These are phyloP conservation scores for Euphorbia schlechtendalii DNA, from an alignment of 441 rosid genomes.

Conservation along the genomic window DNA sequence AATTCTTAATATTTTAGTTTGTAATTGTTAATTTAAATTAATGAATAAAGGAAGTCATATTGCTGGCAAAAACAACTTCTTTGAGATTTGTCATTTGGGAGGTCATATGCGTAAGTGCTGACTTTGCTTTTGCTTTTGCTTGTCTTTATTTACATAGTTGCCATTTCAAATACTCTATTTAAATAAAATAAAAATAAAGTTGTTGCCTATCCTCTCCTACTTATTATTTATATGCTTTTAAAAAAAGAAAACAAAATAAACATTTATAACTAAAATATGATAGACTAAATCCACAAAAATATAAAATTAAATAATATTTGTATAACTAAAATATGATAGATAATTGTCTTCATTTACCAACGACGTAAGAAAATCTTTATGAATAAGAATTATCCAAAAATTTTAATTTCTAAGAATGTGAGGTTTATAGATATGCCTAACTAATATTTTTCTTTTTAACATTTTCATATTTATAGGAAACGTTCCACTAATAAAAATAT, in stretches of 20 bases:
- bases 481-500: too few species aligned
- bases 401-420: too few species aligned
- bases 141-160: conserved; percentile 6
- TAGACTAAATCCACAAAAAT: not conserved
- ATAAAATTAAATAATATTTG: too few species aligned
- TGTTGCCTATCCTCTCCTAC: not conserved
- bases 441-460: not conserved
- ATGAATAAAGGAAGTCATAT: not conserved
- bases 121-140: not conserved
- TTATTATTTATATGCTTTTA: not conserved
- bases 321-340: not conserved
- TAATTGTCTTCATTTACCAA: not conserved
- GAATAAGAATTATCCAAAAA: too few species aligned
- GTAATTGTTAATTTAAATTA: too few species aligned
- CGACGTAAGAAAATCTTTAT: not conserved
- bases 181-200: not conserved
- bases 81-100: not conserved
- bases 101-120: conserved; percentile 10
- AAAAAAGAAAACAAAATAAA: too few species aligned
- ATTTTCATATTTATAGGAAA: not conserved
- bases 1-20: too few species aligned
- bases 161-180: not conserved
- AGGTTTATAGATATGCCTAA: not conserved
- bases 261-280: too few species aligned
- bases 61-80: not conserved